Conservation (phyloP, 2,329 filamentous ascomycete species). For the Phialophora tarda region DNA sequence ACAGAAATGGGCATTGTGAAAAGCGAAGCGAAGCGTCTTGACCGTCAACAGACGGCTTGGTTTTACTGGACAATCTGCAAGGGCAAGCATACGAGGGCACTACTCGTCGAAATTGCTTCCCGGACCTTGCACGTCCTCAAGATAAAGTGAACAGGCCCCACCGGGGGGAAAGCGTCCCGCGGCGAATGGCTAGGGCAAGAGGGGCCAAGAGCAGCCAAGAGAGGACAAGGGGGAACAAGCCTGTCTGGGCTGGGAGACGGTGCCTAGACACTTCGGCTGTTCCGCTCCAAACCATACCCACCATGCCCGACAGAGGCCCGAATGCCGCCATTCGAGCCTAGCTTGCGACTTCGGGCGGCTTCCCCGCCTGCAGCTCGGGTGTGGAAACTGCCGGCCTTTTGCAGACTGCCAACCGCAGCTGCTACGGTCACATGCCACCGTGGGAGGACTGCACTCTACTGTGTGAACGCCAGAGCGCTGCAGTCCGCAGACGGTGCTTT, state of each 20-base stretch:
- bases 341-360: not conserved
- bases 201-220: not conserved
- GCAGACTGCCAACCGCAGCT: too few species aligned
- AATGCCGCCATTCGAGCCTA: not conserved
- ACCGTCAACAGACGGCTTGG: not conserved
- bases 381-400: not conserved
- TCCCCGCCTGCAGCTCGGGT: not conserved
- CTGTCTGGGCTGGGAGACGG: not conserved
- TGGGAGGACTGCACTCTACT: not conserved
- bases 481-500: not conserved
- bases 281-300: not conserved
- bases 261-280: too few species aligned
- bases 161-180: not conserved
- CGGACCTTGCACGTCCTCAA: not conserved
- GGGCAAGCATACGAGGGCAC: not conserved
- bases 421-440: too few species aligned
- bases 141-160: not conserved
- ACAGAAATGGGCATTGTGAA: not conserved
- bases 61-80: not conserved
- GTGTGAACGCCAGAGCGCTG: too few species aligned
- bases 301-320: not conserved
- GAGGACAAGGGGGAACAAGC: not conserved
- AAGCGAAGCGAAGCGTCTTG: not conserved
- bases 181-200: not conserved
- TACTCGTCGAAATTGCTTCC: not conserved